phyloP scores from a whole-genome alignment of 805 yeast genomes.

The Tetrapisispora fleetii region DNA sequence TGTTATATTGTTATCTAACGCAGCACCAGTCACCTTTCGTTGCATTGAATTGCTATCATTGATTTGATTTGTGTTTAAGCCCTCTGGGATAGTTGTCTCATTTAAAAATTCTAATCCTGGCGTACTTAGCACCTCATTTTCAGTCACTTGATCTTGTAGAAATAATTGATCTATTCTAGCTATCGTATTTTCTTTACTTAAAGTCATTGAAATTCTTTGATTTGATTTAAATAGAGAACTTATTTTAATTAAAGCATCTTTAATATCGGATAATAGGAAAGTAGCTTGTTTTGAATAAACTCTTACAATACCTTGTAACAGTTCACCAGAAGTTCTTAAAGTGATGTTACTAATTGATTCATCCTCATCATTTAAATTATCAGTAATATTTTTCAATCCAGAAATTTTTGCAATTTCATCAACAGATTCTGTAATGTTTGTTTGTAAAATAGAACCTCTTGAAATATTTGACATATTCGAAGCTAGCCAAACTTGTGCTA shows the following conservation, averaged over 20 bases:
- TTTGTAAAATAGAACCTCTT: constrained; percentile 49
- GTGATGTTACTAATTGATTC: constrained; percentile 41
- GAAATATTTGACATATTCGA: constrained; percentile 49
- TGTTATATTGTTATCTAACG: constrained; percentile 5
- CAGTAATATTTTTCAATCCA: constrained; percentile 7
- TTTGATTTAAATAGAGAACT: constrained; percentile 52
- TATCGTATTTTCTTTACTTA: constrained; percentile 51
- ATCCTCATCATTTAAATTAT: constrained; percentile 4
- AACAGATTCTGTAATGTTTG: constrained; percentile 60
- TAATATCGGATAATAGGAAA: constrained; percentile 72
- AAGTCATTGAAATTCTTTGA: constrained; percentile 42
- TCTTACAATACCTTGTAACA: constrained; percentile 75
- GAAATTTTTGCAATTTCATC: constrained; percentile 49
- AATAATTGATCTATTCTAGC: constrained; percentile 50
- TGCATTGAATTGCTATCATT: constrained; percentile 14
- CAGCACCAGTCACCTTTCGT: constrained; percentile 26
- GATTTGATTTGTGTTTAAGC: constrained; percentile 7
- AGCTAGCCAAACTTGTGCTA: constrained; percentile 88
- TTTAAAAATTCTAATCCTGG: constrained; percentile 39
- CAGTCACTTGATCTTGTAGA: constrained; percentile 70
- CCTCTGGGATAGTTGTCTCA: constrained; percentile 7
- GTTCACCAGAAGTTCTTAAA: constrained; percentile 73
- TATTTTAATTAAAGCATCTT: constrained; percentile 61
- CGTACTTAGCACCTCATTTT: constrained; percentile 59
- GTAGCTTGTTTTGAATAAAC: constrained; percentile 81